Conservation (phyloP, 768 basidiomycete species). For the Suillus sp. region DNA sequence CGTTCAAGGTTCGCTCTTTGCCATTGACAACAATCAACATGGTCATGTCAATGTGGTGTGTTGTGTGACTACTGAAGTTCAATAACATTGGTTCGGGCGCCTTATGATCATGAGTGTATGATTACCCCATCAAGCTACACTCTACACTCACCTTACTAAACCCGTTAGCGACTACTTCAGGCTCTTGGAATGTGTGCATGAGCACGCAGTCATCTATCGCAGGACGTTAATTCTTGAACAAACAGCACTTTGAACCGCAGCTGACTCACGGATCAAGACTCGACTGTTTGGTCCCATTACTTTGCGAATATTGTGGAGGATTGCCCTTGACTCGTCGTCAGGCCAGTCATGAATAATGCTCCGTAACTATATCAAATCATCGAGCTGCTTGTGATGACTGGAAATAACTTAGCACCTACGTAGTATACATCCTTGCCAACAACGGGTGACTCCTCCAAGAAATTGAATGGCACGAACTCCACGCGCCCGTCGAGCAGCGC, state of each 20-base stretch:
- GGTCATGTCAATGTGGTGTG: background rate
- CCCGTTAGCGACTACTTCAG: background rate
- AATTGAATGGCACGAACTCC: slow-evolving; percentile 24
- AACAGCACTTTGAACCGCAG: background rate
- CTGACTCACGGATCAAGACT: slow-evolving; percentile 38
- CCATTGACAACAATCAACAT: background rate
- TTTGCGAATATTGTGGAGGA: slow-evolving; percentile 31
- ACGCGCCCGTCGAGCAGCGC: slow-evolving; percentile 21
- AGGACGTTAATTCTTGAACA: background rate
- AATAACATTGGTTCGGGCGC: slow-evolving; percentile 50
- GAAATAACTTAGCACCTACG: slow-evolving; percentile 15
- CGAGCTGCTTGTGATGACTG: background rate
- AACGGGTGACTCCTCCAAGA: slow-evolving; percentile 23
- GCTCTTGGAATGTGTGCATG: slow-evolving; percentile 15
- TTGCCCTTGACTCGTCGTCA: slow-evolving; percentile 32
- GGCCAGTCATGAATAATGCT: slow-evolving; percentile 41
- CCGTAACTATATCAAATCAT: slow-evolving; percentile 21
- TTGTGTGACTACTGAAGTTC: background rate
- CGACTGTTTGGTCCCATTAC: slow-evolving; percentile 34
- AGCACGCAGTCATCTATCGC: slow-evolving; percentile 25
- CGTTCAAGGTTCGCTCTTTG: background rate
- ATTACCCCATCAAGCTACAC: background rate
- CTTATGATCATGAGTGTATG: slow-evolving; percentile 16
- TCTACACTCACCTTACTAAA: background rate
- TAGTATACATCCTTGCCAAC: slow-evolving; percentile 28